Percentiles rank a stretch among this genome's conserved stretches.
phyloP scores from a whole-genome alignment of 2,329 filamentous ascomycete species.

The Dactylellina cionopaga region DNA sequence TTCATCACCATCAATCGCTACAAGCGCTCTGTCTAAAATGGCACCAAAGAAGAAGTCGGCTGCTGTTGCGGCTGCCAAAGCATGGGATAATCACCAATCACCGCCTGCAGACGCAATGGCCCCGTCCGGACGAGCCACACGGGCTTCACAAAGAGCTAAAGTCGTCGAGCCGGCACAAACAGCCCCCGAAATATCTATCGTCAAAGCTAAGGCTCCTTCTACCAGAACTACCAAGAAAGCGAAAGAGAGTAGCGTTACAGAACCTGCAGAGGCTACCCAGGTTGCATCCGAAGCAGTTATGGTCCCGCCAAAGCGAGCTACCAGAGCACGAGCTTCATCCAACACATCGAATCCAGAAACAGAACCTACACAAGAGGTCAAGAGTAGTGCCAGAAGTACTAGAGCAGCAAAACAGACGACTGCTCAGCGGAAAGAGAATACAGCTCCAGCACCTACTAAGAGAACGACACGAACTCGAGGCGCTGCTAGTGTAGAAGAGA shows the following conservation, averaged over 20 bases:
- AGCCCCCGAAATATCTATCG: background rate
- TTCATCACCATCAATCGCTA: background rate
- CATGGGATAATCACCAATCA: background rate
- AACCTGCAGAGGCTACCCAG: background rate
- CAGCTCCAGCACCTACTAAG: background rate
- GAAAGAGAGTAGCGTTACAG: no score
- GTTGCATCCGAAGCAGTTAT: background rate
- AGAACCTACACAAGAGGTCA: background rate
- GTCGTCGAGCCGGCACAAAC: background rate
- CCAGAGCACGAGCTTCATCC: background rate
- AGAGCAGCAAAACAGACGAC: background rate
- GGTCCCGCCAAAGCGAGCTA: background rate
- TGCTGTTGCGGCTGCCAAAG: constrained; percentile 10
- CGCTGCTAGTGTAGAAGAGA: no score
- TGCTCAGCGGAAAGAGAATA: background rate
- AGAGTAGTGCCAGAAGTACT: background rate
- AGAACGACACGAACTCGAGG: background rate
- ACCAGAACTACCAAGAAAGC: constrained; percentile 7
- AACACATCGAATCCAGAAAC: background rate
- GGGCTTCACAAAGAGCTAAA: background rate
- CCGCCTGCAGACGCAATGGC: background rate
- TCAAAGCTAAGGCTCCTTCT: background rate
- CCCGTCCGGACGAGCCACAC: background rate
- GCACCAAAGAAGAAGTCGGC: constrained; percentile 4
- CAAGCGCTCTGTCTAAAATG: background rate